Conservation (phyloP, 257 asterid genomes). For the Solanum ahanhuiri region DNA sequence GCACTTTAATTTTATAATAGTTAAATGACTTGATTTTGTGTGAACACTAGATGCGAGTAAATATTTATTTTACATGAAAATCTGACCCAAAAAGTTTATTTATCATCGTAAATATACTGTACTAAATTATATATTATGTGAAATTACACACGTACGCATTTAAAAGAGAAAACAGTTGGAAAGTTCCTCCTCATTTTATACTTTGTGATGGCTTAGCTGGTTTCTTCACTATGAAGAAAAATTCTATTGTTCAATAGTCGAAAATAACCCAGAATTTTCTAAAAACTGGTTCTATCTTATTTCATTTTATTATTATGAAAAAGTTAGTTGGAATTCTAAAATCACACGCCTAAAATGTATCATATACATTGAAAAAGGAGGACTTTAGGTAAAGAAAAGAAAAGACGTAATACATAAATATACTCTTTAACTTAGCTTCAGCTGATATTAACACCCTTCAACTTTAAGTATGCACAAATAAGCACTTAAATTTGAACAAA, state of each 20-base stretch:
- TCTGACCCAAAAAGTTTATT: not conserved
- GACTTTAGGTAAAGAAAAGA: not conserved
- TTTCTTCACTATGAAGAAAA: slow-evolving; percentile 3
- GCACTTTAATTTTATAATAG: no score
- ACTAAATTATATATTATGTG: not conserved
- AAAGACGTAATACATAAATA: not conserved
- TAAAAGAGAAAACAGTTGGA: not conserved
- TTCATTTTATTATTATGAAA: not conserved
- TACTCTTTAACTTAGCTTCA: not conserved
- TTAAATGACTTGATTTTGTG: not conserved
- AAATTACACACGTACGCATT: not conserved
- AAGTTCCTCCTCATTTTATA: not conserved
- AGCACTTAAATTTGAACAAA: no score
- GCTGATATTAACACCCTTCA: no score
- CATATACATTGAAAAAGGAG: not conserved
- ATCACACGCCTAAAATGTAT: not conserved
- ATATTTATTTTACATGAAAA: no score
- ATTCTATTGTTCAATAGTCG: not conserved
- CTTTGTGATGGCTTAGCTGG: not conserved
- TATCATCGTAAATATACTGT: no score
- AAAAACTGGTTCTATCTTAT: not conserved
- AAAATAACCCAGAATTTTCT: not conserved
- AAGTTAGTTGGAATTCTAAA: not conserved
- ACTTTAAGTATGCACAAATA: no score
- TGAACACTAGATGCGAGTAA: not conserved